Evolutionary conservation across 345 rosid species (phyloP).

Genomic region (Aquilaria malaccensis): DNA sequence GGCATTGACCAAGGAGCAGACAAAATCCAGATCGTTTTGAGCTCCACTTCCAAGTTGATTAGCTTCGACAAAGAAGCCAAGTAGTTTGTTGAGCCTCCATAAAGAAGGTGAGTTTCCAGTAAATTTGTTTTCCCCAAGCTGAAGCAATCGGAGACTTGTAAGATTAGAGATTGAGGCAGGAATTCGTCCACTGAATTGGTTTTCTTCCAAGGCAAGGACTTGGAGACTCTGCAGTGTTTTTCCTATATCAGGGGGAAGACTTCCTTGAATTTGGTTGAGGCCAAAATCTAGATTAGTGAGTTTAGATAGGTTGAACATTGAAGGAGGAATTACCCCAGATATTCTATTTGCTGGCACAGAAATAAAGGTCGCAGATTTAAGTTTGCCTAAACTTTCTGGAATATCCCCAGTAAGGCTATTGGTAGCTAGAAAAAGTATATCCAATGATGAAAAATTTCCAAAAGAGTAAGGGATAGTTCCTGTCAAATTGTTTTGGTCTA

Average conservation of each 20-base stretch:
- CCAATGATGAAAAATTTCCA: slow-evolving; percentile 5
- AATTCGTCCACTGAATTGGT: neutral
- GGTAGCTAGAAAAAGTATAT: neutral
- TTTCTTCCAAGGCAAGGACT: neutral
- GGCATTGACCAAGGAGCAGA: slow-evolving; percentile 1
- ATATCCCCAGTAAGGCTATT: slow-evolving; percentile 5
- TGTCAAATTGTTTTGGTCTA: neutral
- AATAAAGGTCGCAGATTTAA: neutral
- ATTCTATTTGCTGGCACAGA: neutral
- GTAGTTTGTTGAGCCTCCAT: neutral
- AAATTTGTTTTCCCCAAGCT: neutral
- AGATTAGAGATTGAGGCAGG: neutral
- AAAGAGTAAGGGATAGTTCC: slow-evolving; percentile 13
- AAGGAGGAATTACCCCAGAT: neutral
- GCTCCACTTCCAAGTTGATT: slow-evolving; percentile 4
- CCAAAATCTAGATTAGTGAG: neutral
- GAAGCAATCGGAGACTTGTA: neutral
- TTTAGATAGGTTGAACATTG: neutral
- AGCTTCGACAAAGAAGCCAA: neutral
- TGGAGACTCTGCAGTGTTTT: neutral
- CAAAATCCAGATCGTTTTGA: neutral
- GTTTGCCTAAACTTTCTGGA: neutral
- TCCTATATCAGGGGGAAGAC: neutral
- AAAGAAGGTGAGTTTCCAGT: neutral
- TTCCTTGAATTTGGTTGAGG: neutral